A percentile compares a stretch with the other conserved stretches of the same genome.
These are phyloP conservation scores for Mortierella sp. DNA, from an alignment of 371 early-diverging fungal species.

Conservation along the genomic window DNA sequence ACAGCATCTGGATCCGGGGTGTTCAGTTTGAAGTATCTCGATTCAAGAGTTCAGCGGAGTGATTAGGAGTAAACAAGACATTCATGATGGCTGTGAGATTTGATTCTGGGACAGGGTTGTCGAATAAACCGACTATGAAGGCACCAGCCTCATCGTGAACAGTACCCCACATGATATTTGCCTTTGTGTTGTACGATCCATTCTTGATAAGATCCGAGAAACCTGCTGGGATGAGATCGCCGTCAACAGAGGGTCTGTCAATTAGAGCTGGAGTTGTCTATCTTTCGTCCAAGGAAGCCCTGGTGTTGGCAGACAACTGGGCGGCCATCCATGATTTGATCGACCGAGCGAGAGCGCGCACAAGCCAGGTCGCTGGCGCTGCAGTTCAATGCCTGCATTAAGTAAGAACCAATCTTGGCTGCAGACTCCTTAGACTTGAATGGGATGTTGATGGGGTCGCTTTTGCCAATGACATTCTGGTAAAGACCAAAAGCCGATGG, in stretches of 20 bases:
- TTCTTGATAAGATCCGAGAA: conserved; percentile 22
- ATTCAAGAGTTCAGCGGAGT: conserved; percentile 4
- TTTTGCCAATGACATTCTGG: conserved; percentile 14
- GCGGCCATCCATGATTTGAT: conserved; percentile 12
- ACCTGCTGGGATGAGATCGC: conserved; percentile 16
- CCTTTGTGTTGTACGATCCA: conserved; percentile 36
- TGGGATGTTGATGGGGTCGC: conserved; percentile 22
- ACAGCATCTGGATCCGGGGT: conserved; percentile 30
- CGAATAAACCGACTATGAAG: conserved; percentile 17
- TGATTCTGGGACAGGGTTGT: conserved; percentile 14
- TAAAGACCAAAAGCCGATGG: conserved; percentile 24
- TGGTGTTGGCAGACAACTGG: conserved; percentile 2
- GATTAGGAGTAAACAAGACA: conserved; percentile 18
- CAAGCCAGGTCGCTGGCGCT: conserved; percentile 4
- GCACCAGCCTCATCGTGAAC: conserved; percentile 43
- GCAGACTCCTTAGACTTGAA: conserved; percentile 15
- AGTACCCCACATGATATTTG: conserved; percentile 42
- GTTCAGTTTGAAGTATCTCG: conserved; percentile 28
- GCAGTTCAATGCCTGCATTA: conserved; percentile 31
- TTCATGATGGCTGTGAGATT: conserved; percentile 15
- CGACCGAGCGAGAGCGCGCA: conserved; percentile 4
- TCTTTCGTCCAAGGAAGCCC: conserved; percentile 3
- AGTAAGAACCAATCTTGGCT: conserved; percentile 18
- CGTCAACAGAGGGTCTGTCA: conserved; percentile 14
- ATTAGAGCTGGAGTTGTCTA: conserved; percentile 20